Evolutionary conservation across 2,329 filamentous ascomycete species (phyloP), one percentile per base, ranked within the genome.

Genomic region (Penicillium sp.): DNA sequence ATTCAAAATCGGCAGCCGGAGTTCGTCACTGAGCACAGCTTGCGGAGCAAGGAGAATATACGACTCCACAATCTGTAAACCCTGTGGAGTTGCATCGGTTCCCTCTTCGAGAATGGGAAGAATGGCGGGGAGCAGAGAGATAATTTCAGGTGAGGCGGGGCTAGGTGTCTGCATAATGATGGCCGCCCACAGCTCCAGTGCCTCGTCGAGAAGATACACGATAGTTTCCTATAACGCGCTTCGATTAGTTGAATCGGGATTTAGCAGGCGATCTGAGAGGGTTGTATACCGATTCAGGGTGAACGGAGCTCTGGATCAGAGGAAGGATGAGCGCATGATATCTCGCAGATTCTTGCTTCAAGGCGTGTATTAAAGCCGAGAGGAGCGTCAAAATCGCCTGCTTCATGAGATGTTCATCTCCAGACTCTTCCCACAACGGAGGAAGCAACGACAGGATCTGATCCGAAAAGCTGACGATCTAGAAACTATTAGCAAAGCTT

Each of bases 331-430:
- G 76, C 12, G 77, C 69, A 54, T 96, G 89, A 58, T 94, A 95
- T 13, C 83, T 79, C 52, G 84, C 79, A 4, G 89, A 93, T 8
- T 85, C 80, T 9, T 80, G 77, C 50, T 86, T 88, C 81, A 97
- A 87, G 1, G 90, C 86, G 63, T 83, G 83, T n/a, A 95, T 87
- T 11, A 98, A 76, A 2, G 89, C 85, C 1, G 88, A 79, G 44
- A 97, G 82, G 35, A 97, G 85, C 2, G 86, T 88, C 48, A 97
- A 79, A 45, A 97, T 90, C 1, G 89, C 84, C 69, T 96, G 90
- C 68, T 97, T 97, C 76, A 96, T 86, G 67, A 97, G 81, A 69
- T 90, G 88, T 61, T 93, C 88, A 51, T 95, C 86, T 0, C 85
- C 88, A 3, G 88, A 89, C 44, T 84, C 81, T 51, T 88, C 84